Evolutionary conservation across 2,329 filamentous ascomycete genomes (phyloP).

Genomic region (Nemania sp.): DNA sequence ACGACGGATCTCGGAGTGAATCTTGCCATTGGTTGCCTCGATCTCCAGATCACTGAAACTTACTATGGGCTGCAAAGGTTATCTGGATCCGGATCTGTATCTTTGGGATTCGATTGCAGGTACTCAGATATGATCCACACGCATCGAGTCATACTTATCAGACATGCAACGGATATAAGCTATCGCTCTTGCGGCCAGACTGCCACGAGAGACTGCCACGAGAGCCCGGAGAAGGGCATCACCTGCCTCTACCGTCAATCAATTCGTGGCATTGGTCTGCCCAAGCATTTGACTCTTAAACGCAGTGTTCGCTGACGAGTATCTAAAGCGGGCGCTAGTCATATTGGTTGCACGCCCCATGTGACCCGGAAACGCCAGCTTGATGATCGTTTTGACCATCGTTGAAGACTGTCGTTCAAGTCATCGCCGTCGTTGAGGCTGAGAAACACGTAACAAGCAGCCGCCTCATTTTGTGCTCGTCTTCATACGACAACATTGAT

Average conservation of each 20-base stretch:
- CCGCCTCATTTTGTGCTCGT: not conserved
- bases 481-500: not conserved
- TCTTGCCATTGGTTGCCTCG: too few species aligned
- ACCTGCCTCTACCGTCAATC: too few species aligned
- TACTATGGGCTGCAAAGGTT: not conserved
- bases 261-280: not conserved
- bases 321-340: not conserved
- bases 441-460: not conserved
- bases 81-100: not conserved
- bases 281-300: not conserved
- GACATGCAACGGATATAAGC: not conserved
- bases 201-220: too few species aligned
- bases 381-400: not conserved
- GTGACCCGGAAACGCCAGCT: too few species aligned
- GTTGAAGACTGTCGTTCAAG: not conserved
- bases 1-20: too few species aligned
- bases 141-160: not conserved
- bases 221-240: too few species aligned
- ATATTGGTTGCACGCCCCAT: not conserved
- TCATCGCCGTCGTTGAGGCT: not conserved
- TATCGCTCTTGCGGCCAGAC: not conserved
- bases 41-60: not conserved
- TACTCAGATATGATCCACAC: not conserved
- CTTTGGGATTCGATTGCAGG: not conserved
- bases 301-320: not conserved